Percentiles rank a stretch among this genome's conserved stretches.
Evolutionary conservation across 306 rosid genomes (phyloP).

Genomic region (Vigna mungo): DNA sequence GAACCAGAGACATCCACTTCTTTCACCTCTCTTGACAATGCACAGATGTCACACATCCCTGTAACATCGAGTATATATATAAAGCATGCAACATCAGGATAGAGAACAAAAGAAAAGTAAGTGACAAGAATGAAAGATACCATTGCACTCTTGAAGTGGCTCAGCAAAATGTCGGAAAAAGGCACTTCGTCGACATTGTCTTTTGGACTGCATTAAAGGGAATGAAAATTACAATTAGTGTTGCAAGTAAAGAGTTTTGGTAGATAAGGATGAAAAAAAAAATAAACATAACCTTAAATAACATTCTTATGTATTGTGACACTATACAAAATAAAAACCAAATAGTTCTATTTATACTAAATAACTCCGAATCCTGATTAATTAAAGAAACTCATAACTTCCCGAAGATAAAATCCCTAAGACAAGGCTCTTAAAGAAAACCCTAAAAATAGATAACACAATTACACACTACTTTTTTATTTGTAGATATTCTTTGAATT

Average conservation of each 20-base stretch:
- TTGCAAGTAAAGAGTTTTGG: constrained; percentile 20
- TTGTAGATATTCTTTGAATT: constrained; percentile 21
- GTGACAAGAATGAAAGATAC: constrained; percentile 50
- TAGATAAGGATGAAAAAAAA: constrained; percentile 36
- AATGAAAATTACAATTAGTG: constrained; percentile 28
- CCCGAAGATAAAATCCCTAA: constrained; percentile 11
- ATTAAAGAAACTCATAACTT: constrained; percentile 1
- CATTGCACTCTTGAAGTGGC: constrained; percentile 88
- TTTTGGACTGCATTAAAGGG: constrained; percentile 69
- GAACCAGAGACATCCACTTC: constrained; percentile 79
- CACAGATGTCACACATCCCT: constrained; percentile 97
- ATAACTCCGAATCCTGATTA: constrained; percentile 28
- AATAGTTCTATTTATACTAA: background rate
- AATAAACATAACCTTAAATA: background rate
- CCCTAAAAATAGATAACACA: background rate
- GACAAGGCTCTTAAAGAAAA: background rate
- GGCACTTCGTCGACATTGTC: constrained; percentile 81
- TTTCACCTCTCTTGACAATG: constrained; percentile 72
- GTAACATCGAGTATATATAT: constrained; percentile 40
- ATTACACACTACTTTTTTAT: constrained; percentile 6
- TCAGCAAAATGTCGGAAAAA: constrained; percentile 89
- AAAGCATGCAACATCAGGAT: constrained; percentile 9
- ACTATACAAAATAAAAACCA: constrained; percentile 17
- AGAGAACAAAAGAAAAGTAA: constrained; percentile 27
- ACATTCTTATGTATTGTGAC: background rate